Evolutionary conservation across 441 rosid species (phyloP).

Genomic region (Omphalea diandra): DNA sequence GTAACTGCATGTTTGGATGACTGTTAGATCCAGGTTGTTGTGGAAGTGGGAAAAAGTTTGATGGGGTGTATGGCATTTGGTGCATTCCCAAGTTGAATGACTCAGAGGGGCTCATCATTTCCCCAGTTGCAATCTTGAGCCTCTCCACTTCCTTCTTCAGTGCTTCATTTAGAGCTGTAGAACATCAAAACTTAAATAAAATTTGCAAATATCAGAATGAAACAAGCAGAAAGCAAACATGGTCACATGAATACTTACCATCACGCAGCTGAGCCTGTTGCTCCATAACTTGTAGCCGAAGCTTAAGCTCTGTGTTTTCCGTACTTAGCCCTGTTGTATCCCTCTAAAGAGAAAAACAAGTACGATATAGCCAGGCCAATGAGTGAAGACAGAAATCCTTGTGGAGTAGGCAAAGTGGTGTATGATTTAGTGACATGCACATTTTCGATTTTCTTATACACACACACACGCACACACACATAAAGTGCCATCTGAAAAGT

Average conservation of each 20-base stretch:
- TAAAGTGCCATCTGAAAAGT: not conserved
- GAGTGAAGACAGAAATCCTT: not conserved
- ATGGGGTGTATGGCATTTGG: constrained; percentile 41
- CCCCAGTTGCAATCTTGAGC: constrained; percentile 78
- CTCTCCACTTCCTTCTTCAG: constrained; percentile 80
- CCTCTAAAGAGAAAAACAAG: constrained; percentile 40
- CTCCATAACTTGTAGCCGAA: constrained; percentile 79
- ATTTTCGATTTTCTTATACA: no score
- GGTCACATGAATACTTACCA: constrained; percentile 37
- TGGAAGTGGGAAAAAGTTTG: constrained; percentile 42
- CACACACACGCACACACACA: no score
- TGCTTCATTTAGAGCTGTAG: constrained; percentile 69
- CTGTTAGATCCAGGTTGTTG: constrained; percentile 37
- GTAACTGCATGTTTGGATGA: constrained; percentile 43
- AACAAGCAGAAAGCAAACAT: not conserved
- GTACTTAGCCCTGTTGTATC: constrained; percentile 68
- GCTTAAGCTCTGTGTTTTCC: constrained; percentile 80
- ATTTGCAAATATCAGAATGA: not conserved
- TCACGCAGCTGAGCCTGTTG: constrained; percentile 86
- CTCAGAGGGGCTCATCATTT: constrained; percentile 44
- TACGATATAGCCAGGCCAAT: not conserved
- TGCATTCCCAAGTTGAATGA: constrained; percentile 60
- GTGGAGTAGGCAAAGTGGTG: not conserved
- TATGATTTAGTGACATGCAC: not conserved
- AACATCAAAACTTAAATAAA: constrained; percentile 6